A percentile compares a stretch with the other conserved stretches of the same genome.
These are phyloP conservation scores for Pulveroboletus sp. DNA, from an alignment of 768 basidiomycete genomes.

Conservation along the genomic window DNA sequence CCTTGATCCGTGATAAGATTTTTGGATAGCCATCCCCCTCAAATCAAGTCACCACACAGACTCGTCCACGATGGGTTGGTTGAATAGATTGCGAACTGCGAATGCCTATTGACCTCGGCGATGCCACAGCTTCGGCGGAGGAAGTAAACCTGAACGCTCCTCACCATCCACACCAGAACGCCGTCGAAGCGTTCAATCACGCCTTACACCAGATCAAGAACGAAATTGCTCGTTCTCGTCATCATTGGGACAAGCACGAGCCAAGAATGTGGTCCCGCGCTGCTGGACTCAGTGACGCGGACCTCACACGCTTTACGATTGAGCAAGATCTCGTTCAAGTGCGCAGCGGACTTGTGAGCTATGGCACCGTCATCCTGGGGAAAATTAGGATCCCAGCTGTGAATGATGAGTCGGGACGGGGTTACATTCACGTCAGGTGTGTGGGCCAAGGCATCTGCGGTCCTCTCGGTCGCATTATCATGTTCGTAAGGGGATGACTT, in stretches of 20 bases:
- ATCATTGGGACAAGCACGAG: constrained; percentile 62
- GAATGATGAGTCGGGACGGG: constrained; percentile 54
- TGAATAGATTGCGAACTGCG: background rate
- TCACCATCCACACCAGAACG: constrained; percentile 55
- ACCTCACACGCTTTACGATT: constrained; percentile 50
- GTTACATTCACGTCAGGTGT: constrained; percentile 69
- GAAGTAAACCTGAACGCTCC: constrained; percentile 51
- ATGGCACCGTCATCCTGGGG: constrained; percentile 70
- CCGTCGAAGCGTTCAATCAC: constrained; percentile 59
- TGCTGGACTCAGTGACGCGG: constrained; percentile 42
- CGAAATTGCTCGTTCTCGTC: constrained; percentile 64
- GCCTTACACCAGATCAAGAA: constrained; percentile 53
- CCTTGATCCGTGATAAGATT: constrained; percentile 19
- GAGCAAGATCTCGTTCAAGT: constrained; percentile 39
- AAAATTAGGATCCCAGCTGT: constrained; percentile 71
- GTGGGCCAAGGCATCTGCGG: constrained; percentile 16
- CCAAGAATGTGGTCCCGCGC: constrained; percentile 63
- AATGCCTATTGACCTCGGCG: constrained; percentile 8
- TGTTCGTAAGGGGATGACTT: constrained; percentile 9
- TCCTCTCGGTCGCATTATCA: constrained; percentile 3
- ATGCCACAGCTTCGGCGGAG: constrained; percentile 50
- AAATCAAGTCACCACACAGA: constrained; percentile 2
- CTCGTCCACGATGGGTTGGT: constrained; percentile 24
- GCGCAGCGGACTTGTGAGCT: constrained; percentile 54
- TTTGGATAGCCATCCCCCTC: background rate